phyloP scores from a whole-genome alignment of 495 filamentous ascomycete species.

The Haplographium delicatum region DNA sequence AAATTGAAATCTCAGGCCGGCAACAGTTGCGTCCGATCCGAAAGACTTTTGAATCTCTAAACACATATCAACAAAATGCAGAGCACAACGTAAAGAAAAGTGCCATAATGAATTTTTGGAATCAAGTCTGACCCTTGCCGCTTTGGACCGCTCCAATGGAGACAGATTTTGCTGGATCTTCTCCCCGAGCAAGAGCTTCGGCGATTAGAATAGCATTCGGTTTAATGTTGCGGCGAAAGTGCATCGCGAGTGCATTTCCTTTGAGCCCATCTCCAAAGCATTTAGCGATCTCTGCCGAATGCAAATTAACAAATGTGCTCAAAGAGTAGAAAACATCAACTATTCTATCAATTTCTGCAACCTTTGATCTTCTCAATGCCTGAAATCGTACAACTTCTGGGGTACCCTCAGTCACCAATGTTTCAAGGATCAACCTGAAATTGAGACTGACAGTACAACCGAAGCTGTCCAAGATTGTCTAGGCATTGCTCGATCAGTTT shows the following conservation, averaged over 20 bases:
- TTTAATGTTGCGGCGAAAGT: constrained; percentile 6
- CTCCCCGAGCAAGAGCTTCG: constrained; percentile 7
- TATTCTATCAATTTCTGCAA: too few relatives aligned
- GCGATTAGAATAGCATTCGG: constrained; percentile 4
- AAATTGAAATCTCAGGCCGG: constrained; percentile 14
- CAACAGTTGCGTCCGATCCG: constrained; percentile 7
- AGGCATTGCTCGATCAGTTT: too few relatives aligned
- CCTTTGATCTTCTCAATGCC: too few relatives aligned
- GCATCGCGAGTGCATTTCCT: background rate
- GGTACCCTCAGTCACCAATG: too few relatives aligned
- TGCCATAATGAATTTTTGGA: background rate
- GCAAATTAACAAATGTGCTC: background rate
- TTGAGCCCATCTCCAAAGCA: constrained; percentile 7
- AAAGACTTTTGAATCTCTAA: constrained; percentile 4
- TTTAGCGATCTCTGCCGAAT: constrained; percentile 5
- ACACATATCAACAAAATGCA: constrained; percentile 2
- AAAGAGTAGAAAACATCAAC: too few relatives aligned
- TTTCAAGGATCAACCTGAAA: too few relatives aligned
- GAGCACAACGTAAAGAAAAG: background rate
- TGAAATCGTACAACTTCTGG: too few relatives aligned
- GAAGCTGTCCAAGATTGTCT: too few relatives aligned
- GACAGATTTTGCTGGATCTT: constrained; percentile 1
- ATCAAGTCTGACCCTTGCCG: background rate
- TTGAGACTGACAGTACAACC: too few relatives aligned
- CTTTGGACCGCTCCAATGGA: background rate